Base-by-base conservation (phyloP, 179 eudicot genomes). In the Kewa caespitosa region DNA sequence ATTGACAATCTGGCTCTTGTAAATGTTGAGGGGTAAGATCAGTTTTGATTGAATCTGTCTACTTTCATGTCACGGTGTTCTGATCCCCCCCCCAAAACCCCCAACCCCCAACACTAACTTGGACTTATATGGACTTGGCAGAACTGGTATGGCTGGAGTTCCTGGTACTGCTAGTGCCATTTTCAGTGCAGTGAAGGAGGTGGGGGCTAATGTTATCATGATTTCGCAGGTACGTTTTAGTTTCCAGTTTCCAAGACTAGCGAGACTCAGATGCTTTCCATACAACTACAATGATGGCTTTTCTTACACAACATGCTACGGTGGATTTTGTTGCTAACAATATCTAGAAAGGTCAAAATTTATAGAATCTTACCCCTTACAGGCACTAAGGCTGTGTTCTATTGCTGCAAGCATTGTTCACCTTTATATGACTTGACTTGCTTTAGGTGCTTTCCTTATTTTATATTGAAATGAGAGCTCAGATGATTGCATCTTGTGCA, bases 71-170 rank as follows among this genome's bases (percentile, higher is more conserved):
- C 38, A 28, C 36, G 32, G 20, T 39, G 17, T 76, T 34, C 50
- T 62, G 12, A 63, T 72, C 37, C 54, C 33, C 17, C 63, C 68
- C 37, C 54, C 64, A 67, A 73, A n/a, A n/a, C n/a, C n/a, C n/a
- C n/a, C n/a, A n/a, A n/a, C n/a, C n/a, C n/a, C n/a, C n/a, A n/a
- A n/a, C n/a, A n/a, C 57, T 76, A 73, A 73, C 76, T 38, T 76
- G 33, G 25, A 50, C 73, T 46, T 65, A 78, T 70, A 39, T 82
- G 71, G 59, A 69, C 63, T 72, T 57, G 75, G 72, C 87, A 96
- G 99, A 84, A 96, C 99, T 80, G 99, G 99, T 80, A 94, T 96
- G 97, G 94, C 98, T 71, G 99, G 99, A 74, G 97, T 96, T 83
- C 99, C 99, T 82, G 99, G 99, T 82, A 94, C 98, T 72, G 93